These are phyloP conservation scores for Lyophyllum semitale DNA, from an alignment of 768 basidiomycete species.

Conservation along the genomic window DNA sequence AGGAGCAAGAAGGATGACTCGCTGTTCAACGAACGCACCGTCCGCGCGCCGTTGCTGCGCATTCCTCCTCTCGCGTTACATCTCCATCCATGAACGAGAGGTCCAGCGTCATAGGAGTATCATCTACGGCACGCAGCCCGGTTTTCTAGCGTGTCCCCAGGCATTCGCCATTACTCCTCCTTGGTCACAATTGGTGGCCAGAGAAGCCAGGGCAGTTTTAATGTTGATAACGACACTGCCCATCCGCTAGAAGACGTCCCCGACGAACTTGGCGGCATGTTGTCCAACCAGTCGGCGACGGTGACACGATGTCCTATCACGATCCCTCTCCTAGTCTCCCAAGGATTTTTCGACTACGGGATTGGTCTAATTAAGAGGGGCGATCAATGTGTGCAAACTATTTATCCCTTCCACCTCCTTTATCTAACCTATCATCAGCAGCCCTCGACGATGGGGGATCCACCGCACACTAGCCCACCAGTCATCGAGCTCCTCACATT, in stretches of 20 bases:
- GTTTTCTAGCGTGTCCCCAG: constrained; percentile 37
- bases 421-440: no score
- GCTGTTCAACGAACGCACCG: constrained; percentile 13
- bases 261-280: constrained; percentile 67
- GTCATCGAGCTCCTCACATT: constrained; percentile 37
- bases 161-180: constrained; percentile 26
- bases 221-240: constrained; percentile 27
- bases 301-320: constrained; percentile 39
- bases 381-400: no score
- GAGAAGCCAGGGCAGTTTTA: constrained; percentile 18
- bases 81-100: constrained; percentile 3
- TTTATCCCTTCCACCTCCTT: no score
- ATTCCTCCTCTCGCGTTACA: constrained; percentile 24
- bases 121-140: constrained; percentile 24
- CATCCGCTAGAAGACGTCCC: constrained; percentile 69
- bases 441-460: constrained; percentile 40
- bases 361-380: no score
- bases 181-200: constrained; percentile 20
- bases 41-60: constrained; percentile 38
- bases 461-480: constrained; percentile 23
- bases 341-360: no score
- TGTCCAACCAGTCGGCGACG: constrained; percentile 42
- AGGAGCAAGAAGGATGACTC: constrained; percentile 13
- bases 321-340: constrained; percentile 44
- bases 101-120: constrained; percentile 7